Evolutionary conservation across 1,284 basidiomycete species (phyloP), one percentile per base, ranked within the genome.

Genomic region (Tremellales sp.): DNA sequence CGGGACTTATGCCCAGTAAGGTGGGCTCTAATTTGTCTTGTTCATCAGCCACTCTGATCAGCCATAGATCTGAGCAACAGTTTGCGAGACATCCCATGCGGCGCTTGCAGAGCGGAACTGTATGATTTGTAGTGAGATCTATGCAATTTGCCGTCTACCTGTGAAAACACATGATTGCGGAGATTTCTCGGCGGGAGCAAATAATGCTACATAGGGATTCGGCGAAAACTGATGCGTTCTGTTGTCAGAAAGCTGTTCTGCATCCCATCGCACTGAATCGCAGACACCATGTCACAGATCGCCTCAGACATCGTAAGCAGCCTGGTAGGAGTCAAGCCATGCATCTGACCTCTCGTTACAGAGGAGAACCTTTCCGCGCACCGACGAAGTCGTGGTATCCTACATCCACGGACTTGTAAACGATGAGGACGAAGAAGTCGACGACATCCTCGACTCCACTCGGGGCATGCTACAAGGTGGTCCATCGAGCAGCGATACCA

Each of bases 371-470:
- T 82, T 97, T 52, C 89, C 91, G 3, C 83, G 83, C n/a, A 86
- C 90, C 25, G 92, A 97, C 69, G 89, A 94, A 62, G 82, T 93
- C 48, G 83, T 97, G 56, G 85, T 97, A 16, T 85, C 91, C 56
- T 97, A 97, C 70, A 83, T 97, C 40, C 80, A 88, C 19, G 92
- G 91, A 29, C 81, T 97, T 41, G 81, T 92, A 47, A 93, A 97
- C 66, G 92, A 94, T 69, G 90, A 90, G 26, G 86, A 87, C 40
- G 88, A 90, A 70, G 88, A 91, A 44, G 65, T 72, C 54, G 88
- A 91, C 63, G 88, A 91, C 66, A 83, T 92, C 37, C 78, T 92
- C 14, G 81, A 84, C 52, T 79, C 91, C 51, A 84, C 87, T 25
- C 80, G 81, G 27, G 79, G 81, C 37, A 86, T 92, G 63, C 80